Percentiles rank a stretch among this genome's conserved stretches.
Conservation (phyloP, 2,329 filamentous ascomycete genomes). For the Exophiala bonariae region DNA sequence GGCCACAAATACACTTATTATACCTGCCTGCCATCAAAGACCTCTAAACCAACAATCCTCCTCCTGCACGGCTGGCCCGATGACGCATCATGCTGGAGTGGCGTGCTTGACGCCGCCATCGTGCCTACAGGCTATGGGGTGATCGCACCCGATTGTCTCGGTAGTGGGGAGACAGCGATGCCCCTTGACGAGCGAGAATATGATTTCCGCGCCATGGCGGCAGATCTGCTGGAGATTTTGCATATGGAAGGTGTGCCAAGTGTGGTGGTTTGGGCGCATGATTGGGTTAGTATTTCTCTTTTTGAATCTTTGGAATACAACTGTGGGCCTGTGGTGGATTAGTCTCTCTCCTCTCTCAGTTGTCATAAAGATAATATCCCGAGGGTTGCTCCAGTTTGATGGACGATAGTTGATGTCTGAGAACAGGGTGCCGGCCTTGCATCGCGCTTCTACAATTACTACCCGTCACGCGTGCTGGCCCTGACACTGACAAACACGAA, state of each 20-base stretch:
- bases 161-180: slow-evolving; percentile 38
- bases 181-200: slow-evolving; percentile 32
- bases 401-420: not conserved
- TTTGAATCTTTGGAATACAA: not conserved
- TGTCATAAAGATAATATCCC: not conserved
- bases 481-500: not conserved
- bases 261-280: not conserved
- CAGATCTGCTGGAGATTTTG: slow-evolving; percentile 37
- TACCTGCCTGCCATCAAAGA: not conserved
- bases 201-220: slow-evolving; percentile 33
- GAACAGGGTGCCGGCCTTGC: slow-evolving; percentile 1
- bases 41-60: slow-evolving; percentile 38
- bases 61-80: slow-evolving; percentile 54
- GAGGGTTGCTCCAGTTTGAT: not conserved
- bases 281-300: slow-evolving; percentile 1
- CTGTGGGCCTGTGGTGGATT: no score
- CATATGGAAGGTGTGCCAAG: slow-evolving; percentile 13
- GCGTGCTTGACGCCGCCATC: slow-evolving; percentile 29
- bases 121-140: slow-evolving; percentile 44
- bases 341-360: no score
- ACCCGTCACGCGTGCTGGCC: not conserved
- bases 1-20: slow-evolving; percentile 4
- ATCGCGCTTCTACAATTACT: slow-evolving; percentile 3
- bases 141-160: slow-evolving; percentile 44
- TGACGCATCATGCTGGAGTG: slow-evolving; percentile 45